phyloP scores from a whole-genome alignment of 495 filamentous ascomycete species.

The Penicillium ucsense region DNA sequence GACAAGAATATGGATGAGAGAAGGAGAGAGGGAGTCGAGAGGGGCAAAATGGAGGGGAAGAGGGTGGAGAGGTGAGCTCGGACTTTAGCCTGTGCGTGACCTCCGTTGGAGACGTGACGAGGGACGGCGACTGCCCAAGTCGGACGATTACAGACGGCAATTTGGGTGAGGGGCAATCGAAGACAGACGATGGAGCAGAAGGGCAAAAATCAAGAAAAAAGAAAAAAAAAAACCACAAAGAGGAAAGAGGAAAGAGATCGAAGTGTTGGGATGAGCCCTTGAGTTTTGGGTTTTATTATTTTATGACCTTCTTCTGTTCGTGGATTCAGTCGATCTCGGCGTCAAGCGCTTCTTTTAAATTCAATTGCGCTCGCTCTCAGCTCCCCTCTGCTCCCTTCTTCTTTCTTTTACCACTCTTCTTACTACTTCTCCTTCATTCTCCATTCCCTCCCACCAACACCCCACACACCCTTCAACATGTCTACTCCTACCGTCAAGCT shows the following conservation, averaged over 20 bases:
- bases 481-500: constrained; percentile 54
- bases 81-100: constrained; percentile 1
- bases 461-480: constrained; percentile 4
- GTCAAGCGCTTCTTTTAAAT: neutral
- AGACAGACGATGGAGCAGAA: too few species aligned
- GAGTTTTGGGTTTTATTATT: too few species aligned
- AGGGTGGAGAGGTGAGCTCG: neutral
- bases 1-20: neutral
- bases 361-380: neutral
- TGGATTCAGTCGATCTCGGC: too few species aligned
- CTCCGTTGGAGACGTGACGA: neutral
- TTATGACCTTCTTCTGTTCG: too few species aligned
- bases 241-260: too few species aligned
- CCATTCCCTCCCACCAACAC: neutral
- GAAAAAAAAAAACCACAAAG: too few species aligned
- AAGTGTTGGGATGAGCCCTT: too few species aligned
- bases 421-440: neutral
- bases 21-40: neutral
- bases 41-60: neutral
- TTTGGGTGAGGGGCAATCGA: too few species aligned
- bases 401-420: neutral
- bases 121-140: too few species aligned
- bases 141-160: too few species aligned
- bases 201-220: too few species aligned
- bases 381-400: neutral